Conservation (phyloP, 2,329 filamentous ascomycete genomes). For the Arthrobotrys entomopaga region DNA sequence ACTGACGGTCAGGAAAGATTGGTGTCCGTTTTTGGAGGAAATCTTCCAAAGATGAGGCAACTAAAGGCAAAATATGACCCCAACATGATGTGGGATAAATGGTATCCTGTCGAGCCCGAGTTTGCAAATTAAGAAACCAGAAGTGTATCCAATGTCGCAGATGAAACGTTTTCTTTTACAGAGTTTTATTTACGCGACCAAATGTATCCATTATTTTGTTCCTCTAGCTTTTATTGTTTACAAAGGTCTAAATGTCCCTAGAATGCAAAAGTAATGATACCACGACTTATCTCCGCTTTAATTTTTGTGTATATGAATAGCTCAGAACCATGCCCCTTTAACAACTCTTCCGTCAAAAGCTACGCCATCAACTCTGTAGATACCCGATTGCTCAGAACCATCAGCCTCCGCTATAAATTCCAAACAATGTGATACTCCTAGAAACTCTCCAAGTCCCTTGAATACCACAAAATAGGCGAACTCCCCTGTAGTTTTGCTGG, state of each 20-base stretch:
- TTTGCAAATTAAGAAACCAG: not conserved
- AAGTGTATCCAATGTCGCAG: too few species aligned
- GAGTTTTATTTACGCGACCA: too few species aligned
- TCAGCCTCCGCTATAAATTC: conserved; percentile 49
- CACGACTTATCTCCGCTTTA: not conserved
- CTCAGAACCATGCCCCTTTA: conserved; percentile 50
- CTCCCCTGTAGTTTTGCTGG: conserved; percentile 53
- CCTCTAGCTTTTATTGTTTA: too few species aligned
- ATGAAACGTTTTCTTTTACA: too few species aligned
- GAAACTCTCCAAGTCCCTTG: conserved; percentile 53
- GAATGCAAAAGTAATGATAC: too few species aligned
- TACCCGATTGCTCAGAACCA: conserved; percentile 15
- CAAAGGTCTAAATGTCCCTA: too few species aligned
- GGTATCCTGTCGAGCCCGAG: conserved; percentile 61
- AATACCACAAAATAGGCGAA: conserved; percentile 58
- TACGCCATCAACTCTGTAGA: conserved; percentile 57
- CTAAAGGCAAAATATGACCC: conserved; percentile 68
- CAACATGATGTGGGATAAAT: conserved; percentile 64
- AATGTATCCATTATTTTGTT: too few species aligned
- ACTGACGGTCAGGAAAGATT: conserved; percentile 48
- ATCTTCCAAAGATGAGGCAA: conserved; percentile 61
- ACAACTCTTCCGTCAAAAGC: conserved; percentile 57
- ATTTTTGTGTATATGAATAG: not conserved
- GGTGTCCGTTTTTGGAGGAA: conserved; percentile 39
- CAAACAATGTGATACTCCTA: conserved; percentile 56